Conservation (phyloP, 768 basidiomycete species). For the Tephrocybe sp. region DNA sequence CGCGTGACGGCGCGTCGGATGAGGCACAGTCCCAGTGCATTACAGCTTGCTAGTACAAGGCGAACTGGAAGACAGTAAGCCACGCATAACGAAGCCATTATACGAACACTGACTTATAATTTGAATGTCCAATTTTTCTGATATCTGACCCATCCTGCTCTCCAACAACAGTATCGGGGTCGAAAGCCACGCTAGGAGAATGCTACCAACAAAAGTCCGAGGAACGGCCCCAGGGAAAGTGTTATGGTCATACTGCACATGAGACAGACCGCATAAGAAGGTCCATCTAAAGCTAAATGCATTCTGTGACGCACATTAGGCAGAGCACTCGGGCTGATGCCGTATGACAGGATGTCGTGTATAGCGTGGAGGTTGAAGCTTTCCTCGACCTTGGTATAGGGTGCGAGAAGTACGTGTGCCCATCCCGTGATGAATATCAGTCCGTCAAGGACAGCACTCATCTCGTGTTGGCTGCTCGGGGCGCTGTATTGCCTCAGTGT, state of each 20-base stretch:
- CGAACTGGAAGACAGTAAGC: slow-evolving; percentile 52
- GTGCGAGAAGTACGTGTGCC: slow-evolving; percentile 73
- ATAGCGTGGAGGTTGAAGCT: slow-evolving; percentile 92
- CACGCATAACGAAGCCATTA: not conserved
- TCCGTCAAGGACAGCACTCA: slow-evolving; percentile 40
- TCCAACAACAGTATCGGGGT: slow-evolving; percentile 48
- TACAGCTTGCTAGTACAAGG: slow-evolving; percentile 64
- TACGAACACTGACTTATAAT: slow-evolving; percentile 52
- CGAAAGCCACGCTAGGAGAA: slow-evolving; percentile 62
- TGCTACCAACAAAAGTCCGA: slow-evolving; percentile 79
- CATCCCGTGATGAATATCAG: slow-evolving; percentile 53
- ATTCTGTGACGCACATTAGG: slow-evolving; percentile 43
- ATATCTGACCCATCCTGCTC: slow-evolving; percentile 38
- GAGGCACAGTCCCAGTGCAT: slow-evolving; percentile 60
- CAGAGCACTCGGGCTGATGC: slow-evolving; percentile 43
- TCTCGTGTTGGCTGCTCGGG: no score
- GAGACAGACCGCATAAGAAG: slow-evolving; percentile 8
- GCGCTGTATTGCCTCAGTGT: no score
- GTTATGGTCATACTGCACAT: slow-evolving; percentile 78
- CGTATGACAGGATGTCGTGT: slow-evolving; percentile 86
- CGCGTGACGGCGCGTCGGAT: slow-evolving; percentile 60
- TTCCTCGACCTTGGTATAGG: slow-evolving; percentile 97
- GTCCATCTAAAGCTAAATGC: not conserved
- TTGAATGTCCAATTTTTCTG: slow-evolving; percentile 69
- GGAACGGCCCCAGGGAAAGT: slow-evolving; percentile 89